Conservation (phyloP, 768 basidiomycete species). For the Xanthoconium stramineum region DNA sequence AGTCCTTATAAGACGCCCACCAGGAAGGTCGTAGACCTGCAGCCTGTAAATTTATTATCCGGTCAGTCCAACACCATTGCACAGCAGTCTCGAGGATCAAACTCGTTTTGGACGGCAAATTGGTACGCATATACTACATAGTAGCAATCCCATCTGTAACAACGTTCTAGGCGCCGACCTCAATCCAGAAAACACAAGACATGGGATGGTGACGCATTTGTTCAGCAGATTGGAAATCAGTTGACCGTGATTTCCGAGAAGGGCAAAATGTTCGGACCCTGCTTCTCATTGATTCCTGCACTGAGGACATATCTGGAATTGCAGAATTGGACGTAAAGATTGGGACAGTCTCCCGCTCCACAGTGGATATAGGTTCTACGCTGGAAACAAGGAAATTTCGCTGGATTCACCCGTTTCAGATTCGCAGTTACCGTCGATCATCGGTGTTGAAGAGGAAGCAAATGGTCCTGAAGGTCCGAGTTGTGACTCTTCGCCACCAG, state of each 20-base stretch:
- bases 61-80: constrained; percentile 8
- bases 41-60: constrained; percentile 38
- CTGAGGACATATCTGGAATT: constrained; percentile 8
- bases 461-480: constrained; percentile 20
- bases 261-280: constrained; percentile 56
- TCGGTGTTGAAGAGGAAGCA: constrained; percentile 30
- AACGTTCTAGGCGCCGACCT: constrained; percentile 58
- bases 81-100: constrained; percentile 11
- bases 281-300: background rate
- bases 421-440: constrained; percentile 50
- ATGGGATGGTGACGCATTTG: constrained; percentile 80
- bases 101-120: constrained; percentile 63
- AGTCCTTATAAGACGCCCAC: constrained; percentile 22
- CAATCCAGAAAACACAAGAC: constrained; percentile 76
- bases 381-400: constrained; percentile 61
- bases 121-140: constrained; percentile 43
- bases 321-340: constrained; percentile 57
- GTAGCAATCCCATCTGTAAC: constrained; percentile 3
- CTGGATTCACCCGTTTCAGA: constrained; percentile 50
- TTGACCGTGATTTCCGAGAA: constrained; percentile 65
- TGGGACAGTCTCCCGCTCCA: constrained; percentile 56
- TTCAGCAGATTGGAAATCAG: constrained; percentile 48
- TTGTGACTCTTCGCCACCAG: constrained; percentile 14
- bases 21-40: constrained; percentile 37
- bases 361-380: constrained; percentile 39